Evolutionary conservation across 257 asterid genomes (phyloP).

Genomic region (Solanum virginianum): DNA sequence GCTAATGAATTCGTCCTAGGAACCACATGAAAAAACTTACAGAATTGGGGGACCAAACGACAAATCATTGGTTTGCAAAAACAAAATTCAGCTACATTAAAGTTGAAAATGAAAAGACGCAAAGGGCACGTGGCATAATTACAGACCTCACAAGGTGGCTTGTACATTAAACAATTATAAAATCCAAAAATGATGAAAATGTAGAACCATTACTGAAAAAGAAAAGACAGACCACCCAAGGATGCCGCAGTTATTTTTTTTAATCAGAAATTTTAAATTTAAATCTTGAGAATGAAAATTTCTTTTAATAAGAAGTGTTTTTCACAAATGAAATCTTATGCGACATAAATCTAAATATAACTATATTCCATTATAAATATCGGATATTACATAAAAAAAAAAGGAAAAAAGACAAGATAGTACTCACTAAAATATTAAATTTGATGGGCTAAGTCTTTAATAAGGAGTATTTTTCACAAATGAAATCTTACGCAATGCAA

Average conservation of each 20-base stretch:
- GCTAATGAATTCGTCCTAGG: background rate
- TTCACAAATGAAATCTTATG: too few relatives aligned
- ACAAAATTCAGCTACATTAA: background rate
- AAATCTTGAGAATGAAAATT: rapidly evolving
- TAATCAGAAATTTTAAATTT: rapidly evolving
- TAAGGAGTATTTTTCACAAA: too few relatives aligned
- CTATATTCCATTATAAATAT: too few relatives aligned
- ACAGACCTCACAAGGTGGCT: background rate
- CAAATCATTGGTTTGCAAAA: background rate
- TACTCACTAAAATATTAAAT: too few relatives aligned
- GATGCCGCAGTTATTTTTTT: too few relatives aligned
- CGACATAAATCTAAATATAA: rapidly evolving
- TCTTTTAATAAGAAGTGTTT: rapidly evolving
- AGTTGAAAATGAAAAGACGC: background rate
- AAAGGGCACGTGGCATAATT: background rate
- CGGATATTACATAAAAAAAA: too few relatives aligned
- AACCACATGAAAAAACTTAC: background rate
- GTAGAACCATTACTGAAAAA: background rate
- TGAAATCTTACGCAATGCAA: too few relatives aligned
- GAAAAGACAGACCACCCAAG: too few relatives aligned
- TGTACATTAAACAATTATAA: background rate
- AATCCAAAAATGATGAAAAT: background rate
- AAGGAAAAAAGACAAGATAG: too few relatives aligned
- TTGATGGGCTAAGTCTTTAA: too few relatives aligned
- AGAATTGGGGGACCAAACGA: background rate